Evolutionary conservation across 2,329 filamentous ascomycete genomes (phyloP).

Genomic region (Pestalotiopsis sp.): DNA sequence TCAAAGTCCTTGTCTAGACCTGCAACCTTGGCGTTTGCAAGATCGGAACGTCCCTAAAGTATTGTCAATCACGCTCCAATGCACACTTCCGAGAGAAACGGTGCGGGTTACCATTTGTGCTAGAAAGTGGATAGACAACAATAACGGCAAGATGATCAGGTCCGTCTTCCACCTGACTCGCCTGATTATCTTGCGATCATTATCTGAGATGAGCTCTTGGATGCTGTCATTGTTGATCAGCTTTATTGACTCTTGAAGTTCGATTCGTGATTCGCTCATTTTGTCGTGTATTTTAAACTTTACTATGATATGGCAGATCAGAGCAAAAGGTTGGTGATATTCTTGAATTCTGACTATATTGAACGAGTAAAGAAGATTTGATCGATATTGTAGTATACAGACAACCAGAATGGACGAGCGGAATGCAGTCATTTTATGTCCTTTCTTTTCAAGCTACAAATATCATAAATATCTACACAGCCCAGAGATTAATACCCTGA

Average conservation of each 20-base stretch:
- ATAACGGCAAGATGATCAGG: constrained; percentile 25
- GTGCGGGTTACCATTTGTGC: constrained; percentile 23
- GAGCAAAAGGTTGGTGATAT: neutral
- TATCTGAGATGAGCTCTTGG: neutral
- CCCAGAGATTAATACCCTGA: neutral
- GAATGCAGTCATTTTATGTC: neutral
- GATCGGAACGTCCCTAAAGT: constrained; percentile 25
- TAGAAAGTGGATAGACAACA: constrained; percentile 26
- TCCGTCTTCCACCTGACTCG: constrained; percentile 27
- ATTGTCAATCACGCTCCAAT: constrained; percentile 12
- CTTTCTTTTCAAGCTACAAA: neutral
- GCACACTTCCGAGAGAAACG: neutral
- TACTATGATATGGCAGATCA: neutral
- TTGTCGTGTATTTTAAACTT: neutral
- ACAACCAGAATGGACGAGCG: neutral
- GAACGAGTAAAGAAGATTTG: neutral
- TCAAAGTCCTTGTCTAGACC: constrained; percentile 24
- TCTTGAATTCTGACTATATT: neutral
- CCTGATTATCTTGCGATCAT: neutral
- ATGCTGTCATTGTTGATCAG: neutral
- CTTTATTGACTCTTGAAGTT: neutral
- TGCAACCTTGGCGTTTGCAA: constrained; percentile 28
- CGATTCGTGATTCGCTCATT: neutral
- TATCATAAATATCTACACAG: neutral
- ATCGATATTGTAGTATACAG: no score